Evolutionary conservation across 192 early-diverging fungal species (phyloP), one percentile per base, ranked within the genome.

Genomic region (Lunasporangiospora selenospora): DNA sequence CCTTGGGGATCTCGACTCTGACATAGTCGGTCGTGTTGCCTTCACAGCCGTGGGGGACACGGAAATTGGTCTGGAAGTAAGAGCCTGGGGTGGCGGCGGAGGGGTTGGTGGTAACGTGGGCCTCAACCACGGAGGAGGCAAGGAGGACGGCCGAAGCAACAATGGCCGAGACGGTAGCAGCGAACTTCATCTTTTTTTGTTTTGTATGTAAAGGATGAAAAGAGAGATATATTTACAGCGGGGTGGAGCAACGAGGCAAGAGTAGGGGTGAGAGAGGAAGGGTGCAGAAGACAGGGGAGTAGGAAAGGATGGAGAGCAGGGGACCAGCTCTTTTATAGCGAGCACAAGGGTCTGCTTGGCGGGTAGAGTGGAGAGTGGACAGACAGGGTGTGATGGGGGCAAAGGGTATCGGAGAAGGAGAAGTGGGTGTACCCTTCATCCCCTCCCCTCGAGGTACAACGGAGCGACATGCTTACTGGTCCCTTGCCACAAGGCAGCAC

Each of bases 101-200:
- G 44, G 67, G 67, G 67, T 73, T 73, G 53, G 67, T 54, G 19
- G 67, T 73, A 41, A 73, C 67, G 38, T 73, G 67, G 53, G 67
- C 67, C 46, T 62, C 52, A 21, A 57, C 67, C 8, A 33, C 42
- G 11, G 58, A 52, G 53, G 60, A 27, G 53, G 52, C 29, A 40
- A 73, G 31, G 33, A 73, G 59, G 44, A 73, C 21, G 34, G 60
- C 43, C 44, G 59, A 71, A 26, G 62, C 53, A 38, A 58, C 53
- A 4, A 60, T 43, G 23, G 55, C 26, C 58, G 59, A 47, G 40
- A 62, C 18, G n/a, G n/a, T n/a, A 41, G 39, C 26, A 11, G 54
- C n/a, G 59, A 62, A 62, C 60, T 73, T 73, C 67, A 73, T 73
- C 32, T 19, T 56, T 23, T 21, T 16, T 4, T 7, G 10, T 29